phyloP scores from a whole-genome alignment of 2,329 filamentous ascomycete species.

The Curvularia verruculosa region DNA sequence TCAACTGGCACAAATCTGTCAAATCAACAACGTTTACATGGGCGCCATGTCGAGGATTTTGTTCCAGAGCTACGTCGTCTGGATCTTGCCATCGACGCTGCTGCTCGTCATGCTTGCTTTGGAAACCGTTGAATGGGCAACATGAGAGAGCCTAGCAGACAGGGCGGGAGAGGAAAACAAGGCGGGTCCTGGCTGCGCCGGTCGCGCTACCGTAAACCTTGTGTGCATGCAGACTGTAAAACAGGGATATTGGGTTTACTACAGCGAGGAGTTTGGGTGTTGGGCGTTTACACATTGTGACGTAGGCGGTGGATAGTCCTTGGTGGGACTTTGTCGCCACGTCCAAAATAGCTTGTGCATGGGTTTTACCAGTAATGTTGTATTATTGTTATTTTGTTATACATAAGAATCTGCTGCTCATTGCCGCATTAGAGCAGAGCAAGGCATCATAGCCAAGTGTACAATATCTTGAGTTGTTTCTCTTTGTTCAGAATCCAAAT shows the following conservation, averaged over 20 bases:
- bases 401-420: neutral
- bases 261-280: constrained; percentile 17
- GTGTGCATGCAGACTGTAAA: neutral
- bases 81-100: constrained; percentile 94
- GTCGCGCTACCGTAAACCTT: constrained; percentile 1
- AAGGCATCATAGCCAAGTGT: neutral
- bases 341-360: constrained; percentile 5
- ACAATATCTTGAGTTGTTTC: neutral
- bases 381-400: neutral
- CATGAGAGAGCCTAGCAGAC: constrained; percentile 9
- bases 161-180: neutral
- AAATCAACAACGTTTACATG: constrained; percentile 96
- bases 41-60: constrained; percentile 89
- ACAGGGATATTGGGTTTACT: neutral
- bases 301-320: neutral
- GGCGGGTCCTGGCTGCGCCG: neutral
- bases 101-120: constrained; percentile 88
- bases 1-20: constrained; percentile 96
- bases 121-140: constrained; percentile 92
- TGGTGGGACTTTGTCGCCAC: constrained; percentile 1
- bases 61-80: constrained; percentile 96
- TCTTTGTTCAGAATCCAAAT: constrained; percentile 1
- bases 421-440: neutral
- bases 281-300: constrained; percentile 5
- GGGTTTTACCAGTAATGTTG: neutral